Evolutionary conservation across 805 yeast species (phyloP), one percentile per base, ranked within the genome.

Genomic region (Suhomyces sp.): DNA sequence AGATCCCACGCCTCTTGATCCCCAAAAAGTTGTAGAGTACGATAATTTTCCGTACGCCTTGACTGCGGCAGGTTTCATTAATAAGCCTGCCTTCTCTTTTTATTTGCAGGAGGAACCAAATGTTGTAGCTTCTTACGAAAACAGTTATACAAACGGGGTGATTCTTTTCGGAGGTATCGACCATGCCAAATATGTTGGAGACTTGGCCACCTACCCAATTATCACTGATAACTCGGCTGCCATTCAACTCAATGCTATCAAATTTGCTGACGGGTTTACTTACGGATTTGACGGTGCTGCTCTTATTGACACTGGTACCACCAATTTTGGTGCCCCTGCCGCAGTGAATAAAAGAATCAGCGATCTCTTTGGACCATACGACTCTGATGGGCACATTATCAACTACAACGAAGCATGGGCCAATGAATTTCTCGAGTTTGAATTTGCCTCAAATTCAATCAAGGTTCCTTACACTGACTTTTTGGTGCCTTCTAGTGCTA

Each of bases 121-220:
- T 3, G 31, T n/a, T 10, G 41, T 19, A 6, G 13, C n/a, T 6
- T 7, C n/a, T 10, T 2, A 5, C 1, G 6, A 2, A 8, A 6
- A 15, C 12, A 1, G 4, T 6, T 6, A 15, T 15, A 35, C 40
- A 8, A 35, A 35, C 12, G 41, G 41, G 6, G 41, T 37, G 5
- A 71, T 87, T 17, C 64, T 87, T 46, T 87, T 87, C 71, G 93
- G 93, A 45, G 94, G 85, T 22, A 78, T 84, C 22, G 93, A 87
- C 60, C 81, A 78, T 53, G 76, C 80, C 35, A 86, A 85, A 66
- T 85, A 81, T 63, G 49, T 67, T 0, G 90, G 89, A 21, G 62
- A 59, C 3, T 60, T 77, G 54, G 56, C 54, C 22, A 58, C 68
- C 2, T 55, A 74, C 45, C 70, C 67, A 2, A 53, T 75, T 17